These are phyloP conservation scores for Annulohypoxylon stygium DNA, from an alignment of 495 filamentous ascomycete genomes.

Conservation along the genomic window DNA sequence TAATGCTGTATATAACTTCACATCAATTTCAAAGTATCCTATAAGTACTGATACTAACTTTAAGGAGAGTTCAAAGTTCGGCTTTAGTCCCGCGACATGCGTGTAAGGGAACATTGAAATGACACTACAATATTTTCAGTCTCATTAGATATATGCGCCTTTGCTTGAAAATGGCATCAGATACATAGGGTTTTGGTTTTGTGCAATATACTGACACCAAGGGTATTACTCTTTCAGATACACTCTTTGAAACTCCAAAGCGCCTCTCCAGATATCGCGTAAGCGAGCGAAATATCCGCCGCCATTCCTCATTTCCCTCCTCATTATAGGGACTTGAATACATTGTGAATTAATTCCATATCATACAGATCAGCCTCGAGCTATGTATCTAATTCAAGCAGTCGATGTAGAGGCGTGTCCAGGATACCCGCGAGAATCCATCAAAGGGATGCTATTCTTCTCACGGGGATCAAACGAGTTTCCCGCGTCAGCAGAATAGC, in stretches of 20 bases:
- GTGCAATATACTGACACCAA: conserved; percentile 20
- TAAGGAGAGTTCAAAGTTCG: background rate
- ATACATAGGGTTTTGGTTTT: conserved; percentile 9
- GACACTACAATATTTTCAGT: background rate
- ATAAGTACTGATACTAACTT: background rate
- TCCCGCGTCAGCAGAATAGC: conserved; percentile 52
- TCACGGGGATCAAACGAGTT: conserved; percentile 49
- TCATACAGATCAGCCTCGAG: conserved; percentile 23
- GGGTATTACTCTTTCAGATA: conserved; percentile 32
- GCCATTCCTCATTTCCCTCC: conserved; percentile 11
- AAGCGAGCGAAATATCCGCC: conserved; percentile 26
- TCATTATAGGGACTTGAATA: conserved; percentile 6
- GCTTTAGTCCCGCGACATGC: background rate
- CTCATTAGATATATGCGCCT: conserved; percentile 18
- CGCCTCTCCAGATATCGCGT: conserved; percentile 28
- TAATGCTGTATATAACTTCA: background rate
- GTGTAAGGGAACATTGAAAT: background rate
- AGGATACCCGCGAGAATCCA: conserved; percentile 47
- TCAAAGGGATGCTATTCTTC: conserved; percentile 55
- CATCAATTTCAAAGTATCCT: background rate
- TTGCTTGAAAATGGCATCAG: conserved; percentile 15
- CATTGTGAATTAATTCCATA: conserved; percentile 20
- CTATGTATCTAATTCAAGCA: background rate
- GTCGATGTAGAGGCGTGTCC: conserved; percentile 40
- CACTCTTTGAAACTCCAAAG: conserved; percentile 29